Evolutionary conservation across 1,284 basidiomycete species (phyloP), one percentile per base, ranked within the genome.

Genomic region (Boletus austroedulis): DNA sequence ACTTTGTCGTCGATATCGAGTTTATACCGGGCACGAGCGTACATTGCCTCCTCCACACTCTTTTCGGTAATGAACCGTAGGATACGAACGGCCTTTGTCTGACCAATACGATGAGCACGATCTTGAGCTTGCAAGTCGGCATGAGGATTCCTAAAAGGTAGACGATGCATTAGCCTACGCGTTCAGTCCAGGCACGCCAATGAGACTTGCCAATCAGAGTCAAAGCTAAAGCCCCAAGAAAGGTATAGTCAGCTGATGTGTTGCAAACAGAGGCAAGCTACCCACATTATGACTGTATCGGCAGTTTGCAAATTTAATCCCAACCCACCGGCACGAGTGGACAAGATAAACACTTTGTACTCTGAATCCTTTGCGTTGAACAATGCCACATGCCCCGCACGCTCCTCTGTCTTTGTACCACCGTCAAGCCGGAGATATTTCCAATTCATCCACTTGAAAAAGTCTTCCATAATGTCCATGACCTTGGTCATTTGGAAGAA

Each of bases 401-500:
- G 94, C 69, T 98, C 96, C 58, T 99, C 97, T 17, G 95, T 96
- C 80, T 98, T 98, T 43, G 97, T 99, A 17, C 92, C 90, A 81
- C 97, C 97, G 75, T 99, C 97, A 26, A 99, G 82, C 66, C 97
- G 94, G 53, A 98, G 87, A 75, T 95, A 92, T 71, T 93, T 90
- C 83, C 88, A 95, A 21, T 85, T 85, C 78, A 91, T 88, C 81
- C 90, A 91, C 71, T 92, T 92, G 72, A 98, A 79, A 73, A 98
- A 99, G 73, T 99, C 97, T 72, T 97, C 95, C 85, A 99, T 96
- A 73, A 99, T 98, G 66, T 98, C 95, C 96, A 99, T 98, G 72
- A 98, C 95, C 68, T 95, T 87, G 10, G 96, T 98, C 96, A 98
- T 98, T 77, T 99, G 96, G 89, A 98, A 98, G 86, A 98, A 98